A percentile compares a stretch with the other conserved stretches of the same genome.
phyloP scores from a whole-genome alignment of 495 filamentous ascomycete genomes.

The Halenospora varia region DNA sequence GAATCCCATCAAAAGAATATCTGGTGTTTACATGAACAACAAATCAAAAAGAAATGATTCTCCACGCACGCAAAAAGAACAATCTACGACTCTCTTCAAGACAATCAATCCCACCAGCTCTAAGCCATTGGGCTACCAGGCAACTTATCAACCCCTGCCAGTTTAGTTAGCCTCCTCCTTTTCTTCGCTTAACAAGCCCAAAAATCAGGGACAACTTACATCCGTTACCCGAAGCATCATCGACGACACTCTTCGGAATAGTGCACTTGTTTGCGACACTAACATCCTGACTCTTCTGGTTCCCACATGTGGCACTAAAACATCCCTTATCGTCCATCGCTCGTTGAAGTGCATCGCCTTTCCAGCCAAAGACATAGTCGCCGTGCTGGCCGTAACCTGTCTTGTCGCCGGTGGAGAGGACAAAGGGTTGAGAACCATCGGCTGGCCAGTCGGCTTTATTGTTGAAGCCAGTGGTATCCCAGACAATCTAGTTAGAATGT shows the following conservation, averaged over 20 bases:
- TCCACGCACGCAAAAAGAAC: too few species aligned
- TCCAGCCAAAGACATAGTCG: conserved; percentile 48
- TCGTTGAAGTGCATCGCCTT: conserved; percentile 26
- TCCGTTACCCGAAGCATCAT: conserved; percentile 5
- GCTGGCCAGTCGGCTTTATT: conserved; percentile 48
- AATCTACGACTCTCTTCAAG: too few species aligned
- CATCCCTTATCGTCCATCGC: conserved; percentile 43
- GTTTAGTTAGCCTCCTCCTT: neutral
- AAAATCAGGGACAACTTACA: conserved; percentile 4
- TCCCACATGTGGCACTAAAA: conserved; percentile 34
- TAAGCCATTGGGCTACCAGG: neutral
- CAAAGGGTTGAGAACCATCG: conserved; percentile 45
- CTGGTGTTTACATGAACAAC: too few species aligned
- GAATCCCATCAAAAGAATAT: too few species aligned
- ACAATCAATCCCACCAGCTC: too few species aligned
- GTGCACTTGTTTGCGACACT: conserved; percentile 34
- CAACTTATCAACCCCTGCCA: neutral
- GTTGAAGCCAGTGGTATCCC: conserved; percentile 43
- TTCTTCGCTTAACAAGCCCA: neutral
- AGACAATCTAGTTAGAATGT: conserved; percentile 47
- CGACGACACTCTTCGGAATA: neutral
- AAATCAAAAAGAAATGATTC: too few species aligned
- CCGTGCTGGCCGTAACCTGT: conserved; percentile 44
- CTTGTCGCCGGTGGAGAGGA: conserved; percentile 34
- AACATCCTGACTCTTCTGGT: conserved; percentile 32